Evolutionary conservation across 2,329 filamentous ascomycete genomes (phyloP).

Genomic region (Colletotrichum musicola): DNA sequence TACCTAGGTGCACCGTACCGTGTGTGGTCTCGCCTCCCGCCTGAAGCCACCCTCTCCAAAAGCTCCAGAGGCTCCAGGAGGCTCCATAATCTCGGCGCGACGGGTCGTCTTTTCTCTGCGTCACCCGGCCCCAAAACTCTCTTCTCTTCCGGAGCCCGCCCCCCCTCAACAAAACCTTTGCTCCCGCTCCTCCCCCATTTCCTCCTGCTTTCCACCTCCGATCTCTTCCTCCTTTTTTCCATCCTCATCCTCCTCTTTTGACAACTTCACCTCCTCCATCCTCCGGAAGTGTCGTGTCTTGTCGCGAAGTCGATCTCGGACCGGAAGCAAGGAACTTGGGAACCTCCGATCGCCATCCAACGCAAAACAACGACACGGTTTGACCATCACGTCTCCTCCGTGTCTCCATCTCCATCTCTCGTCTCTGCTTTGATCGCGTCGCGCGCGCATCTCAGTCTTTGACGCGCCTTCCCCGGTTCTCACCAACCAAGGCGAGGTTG

Average conservation of each 20-base stretch:
- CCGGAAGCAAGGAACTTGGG: no score
- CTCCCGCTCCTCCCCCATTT: slow-evolving; percentile 27
- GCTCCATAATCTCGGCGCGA: slow-evolving; percentile 39
- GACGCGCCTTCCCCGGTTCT: neutral
- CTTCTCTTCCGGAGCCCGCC: slow-evolving; percentile 38
- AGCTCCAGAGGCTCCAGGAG: neutral
- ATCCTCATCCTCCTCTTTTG: slow-evolving; percentile 3
- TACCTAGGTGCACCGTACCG: no score
- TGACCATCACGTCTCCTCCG: neutral
- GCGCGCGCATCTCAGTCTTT: slow-evolving; percentile 1
- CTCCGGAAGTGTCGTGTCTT: neutral
- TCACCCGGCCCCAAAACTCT: slow-evolving; percentile 40
- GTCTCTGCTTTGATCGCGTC: slow-evolving; percentile 25
- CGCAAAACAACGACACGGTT: neutral
- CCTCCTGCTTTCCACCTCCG: slow-evolving; percentile 32
- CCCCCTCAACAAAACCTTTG: slow-evolving; percentile 39
- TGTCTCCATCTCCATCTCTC: slow-evolving; percentile 8
- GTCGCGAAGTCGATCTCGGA: no score
- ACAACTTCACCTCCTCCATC: slow-evolving; percentile 18
- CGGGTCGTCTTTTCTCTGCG: slow-evolving; percentile 39
- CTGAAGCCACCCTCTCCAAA: slow-evolving; percentile 35
- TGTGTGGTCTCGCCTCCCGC: slow-evolving; percentile 23
- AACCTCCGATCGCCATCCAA: no score
- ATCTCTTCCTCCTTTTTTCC: slow-evolving; percentile 22
- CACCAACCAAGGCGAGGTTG: neutral